Evolutionary conservation across 176 grass and related monocot genomes (phyloP).

Genomic region (Echinochloa phyllopogon): DNA sequence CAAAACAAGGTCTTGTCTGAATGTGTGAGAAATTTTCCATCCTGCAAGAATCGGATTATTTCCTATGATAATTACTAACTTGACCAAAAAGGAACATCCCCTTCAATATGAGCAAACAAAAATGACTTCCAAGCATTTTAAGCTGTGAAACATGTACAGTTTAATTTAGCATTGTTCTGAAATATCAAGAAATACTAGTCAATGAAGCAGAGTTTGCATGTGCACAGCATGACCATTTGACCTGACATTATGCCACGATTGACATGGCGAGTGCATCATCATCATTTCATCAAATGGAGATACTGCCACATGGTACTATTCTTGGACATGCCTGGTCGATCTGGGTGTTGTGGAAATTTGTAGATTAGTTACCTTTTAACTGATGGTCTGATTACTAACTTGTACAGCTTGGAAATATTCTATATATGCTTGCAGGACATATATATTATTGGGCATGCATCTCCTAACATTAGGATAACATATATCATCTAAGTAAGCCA

Average conservation of each 20-base stretch:
- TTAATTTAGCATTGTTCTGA: background rate
- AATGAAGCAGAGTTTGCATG: background rate
- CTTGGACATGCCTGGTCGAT: background rate
- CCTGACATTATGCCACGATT: background rate
- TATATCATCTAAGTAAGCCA: background rate
- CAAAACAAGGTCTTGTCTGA: background rate
- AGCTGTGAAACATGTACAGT: background rate
- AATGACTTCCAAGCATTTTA: background rate
- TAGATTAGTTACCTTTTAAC: background rate
- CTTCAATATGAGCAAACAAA: background rate
- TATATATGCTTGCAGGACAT: background rate
- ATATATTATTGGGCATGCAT: background rate
- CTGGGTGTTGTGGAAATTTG: background rate
- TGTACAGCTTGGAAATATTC: background rate
- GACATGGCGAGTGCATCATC: background rate
- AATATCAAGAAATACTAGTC: background rate
- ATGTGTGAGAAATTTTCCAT: background rate
- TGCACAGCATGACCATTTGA: background rate
- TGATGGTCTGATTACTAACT: background rate
- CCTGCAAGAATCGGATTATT: background rate
- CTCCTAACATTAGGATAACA: background rate
- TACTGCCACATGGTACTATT: conserved; percentile 1
- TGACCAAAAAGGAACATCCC: background rate
- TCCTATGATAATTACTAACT: background rate
- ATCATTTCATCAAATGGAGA: background rate